phyloP scores from a whole-genome alignment of 352 stramenopile species.

The Pythium angustatum region DNA sequence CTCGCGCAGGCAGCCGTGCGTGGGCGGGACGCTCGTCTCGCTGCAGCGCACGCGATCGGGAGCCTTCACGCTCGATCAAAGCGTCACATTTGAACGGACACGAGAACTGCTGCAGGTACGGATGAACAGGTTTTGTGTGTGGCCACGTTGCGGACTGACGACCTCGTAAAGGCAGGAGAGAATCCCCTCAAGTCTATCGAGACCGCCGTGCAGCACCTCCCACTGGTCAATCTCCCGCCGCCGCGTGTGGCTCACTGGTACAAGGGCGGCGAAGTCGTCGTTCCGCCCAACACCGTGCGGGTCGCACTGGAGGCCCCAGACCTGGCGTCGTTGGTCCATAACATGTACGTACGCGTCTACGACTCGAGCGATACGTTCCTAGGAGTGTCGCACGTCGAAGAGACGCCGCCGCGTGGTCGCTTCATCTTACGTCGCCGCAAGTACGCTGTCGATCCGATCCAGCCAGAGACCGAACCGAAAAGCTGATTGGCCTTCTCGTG shows the following conservation, averaged over 20 bases:
- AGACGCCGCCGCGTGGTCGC: constrained; percentile 24
- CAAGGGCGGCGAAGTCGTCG: constrained; percentile 42
- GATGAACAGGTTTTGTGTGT: background rate
- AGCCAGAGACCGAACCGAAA: too few species aligned
- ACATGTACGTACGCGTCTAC: constrained; percentile 61
- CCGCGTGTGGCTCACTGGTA: constrained; percentile 43
- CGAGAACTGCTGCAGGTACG: constrained; percentile 42
- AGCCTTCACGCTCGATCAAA: constrained; percentile 52
- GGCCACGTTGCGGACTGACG: background rate
- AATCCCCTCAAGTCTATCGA: constrained; percentile 59
- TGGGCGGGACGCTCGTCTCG: constrained; percentile 62
- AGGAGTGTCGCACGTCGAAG: constrained; percentile 59
- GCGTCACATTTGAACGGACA: constrained; percentile 59
- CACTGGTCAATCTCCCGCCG: constrained; percentile 41
- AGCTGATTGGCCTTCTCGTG: too few species aligned
- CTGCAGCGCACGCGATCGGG: constrained; percentile 69
- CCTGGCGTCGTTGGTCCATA: constrained; percentile 28
- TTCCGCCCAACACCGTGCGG: constrained; percentile 37
- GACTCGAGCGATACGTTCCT: constrained; percentile 38
- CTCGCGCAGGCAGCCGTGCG: constrained; percentile 23
- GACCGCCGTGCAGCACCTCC: constrained; percentile 54
- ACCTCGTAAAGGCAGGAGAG: constrained; percentile 35
- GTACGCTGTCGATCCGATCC: constrained; percentile 32
- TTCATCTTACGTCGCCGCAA: constrained; percentile 68
- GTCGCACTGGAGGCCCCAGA: constrained; percentile 11